These are phyloP conservation scores for Skeletonema marinoi DNA, from an alignment of 108 stramenopile genomes.

Conservation along the genomic window DNA sequence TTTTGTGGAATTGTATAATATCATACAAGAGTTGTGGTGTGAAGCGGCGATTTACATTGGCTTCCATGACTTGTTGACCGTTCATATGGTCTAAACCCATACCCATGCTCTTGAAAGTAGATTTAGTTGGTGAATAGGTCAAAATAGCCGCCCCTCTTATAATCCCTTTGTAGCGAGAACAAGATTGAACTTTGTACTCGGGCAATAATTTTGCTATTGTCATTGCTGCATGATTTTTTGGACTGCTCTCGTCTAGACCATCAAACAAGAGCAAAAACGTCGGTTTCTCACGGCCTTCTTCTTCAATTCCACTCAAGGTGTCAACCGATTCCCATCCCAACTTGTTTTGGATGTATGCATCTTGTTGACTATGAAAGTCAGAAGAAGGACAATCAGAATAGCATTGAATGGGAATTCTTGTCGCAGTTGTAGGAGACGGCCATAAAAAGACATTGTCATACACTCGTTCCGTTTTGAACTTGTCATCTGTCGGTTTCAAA, in stretches of 20 bases:
- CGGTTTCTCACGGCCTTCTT: background rate
- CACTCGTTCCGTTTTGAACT: background rate
- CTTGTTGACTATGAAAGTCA: background rate
- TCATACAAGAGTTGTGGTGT: background rate
- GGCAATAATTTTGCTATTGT: background rate
- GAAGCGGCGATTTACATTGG: background rate
- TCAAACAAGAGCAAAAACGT: background rate
- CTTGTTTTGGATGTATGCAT: background rate
- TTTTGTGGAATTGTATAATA: background rate
- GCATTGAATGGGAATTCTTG: background rate
- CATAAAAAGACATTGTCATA: background rate
- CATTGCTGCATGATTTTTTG: background rate
- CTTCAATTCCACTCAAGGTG: background rate
- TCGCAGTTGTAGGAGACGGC: background rate
- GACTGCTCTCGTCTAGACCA: conserved; percentile 1
- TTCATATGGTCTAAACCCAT: background rate
- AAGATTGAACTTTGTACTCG: background rate
- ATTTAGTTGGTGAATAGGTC: background rate
- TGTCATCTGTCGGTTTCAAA: background rate
- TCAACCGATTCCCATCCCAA: background rate
- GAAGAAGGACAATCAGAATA: background rate
- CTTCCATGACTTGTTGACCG: background rate
- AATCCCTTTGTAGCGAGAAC: background rate
- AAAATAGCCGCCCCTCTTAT: background rate
- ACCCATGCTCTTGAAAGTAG: background rate